These are phyloP conservation scores for Neopestalotiopsis sp. DNA, from an alignment of 2,329 filamentous ascomycete species.

Conservation along the genomic window DNA sequence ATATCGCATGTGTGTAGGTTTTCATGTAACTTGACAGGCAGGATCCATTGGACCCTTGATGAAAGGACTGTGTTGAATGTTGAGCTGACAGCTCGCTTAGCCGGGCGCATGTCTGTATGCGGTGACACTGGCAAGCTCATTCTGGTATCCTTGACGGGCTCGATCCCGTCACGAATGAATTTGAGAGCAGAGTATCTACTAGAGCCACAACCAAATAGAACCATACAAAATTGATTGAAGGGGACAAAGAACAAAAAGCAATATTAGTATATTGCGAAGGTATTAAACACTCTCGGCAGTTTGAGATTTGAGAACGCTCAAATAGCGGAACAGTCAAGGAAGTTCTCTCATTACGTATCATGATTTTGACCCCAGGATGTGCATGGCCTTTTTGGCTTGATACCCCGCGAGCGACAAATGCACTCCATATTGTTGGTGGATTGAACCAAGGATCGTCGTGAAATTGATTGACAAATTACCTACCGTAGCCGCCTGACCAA, in stretches of 20 bases:
- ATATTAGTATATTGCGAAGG: too few species aligned
- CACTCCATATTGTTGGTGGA: not conserved
- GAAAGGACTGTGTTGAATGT: not conserved
- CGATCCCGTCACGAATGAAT: not conserved
- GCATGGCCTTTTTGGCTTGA: not conserved
- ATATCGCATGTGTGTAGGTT: too few species aligned
- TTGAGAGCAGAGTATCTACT: not conserved
- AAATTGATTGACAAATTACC: too few species aligned
- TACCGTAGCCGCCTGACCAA: too few species aligned
- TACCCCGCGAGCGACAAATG: not conserved
- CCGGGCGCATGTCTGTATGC: not conserved
- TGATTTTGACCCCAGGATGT: not conserved
- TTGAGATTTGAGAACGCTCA: too few species aligned
- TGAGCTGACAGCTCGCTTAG: not conserved
- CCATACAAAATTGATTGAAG: too few species aligned
- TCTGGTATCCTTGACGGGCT: not conserved
- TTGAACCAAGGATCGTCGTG: not conserved
- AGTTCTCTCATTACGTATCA: too few species aligned
- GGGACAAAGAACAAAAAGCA: too few species aligned
- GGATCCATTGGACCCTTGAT: too few species aligned
- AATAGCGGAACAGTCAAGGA: too few species aligned
- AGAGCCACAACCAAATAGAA: not conserved
- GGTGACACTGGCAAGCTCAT: not conserved
- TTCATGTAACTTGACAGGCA: too few species aligned
- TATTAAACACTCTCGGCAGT: too few species aligned